Conservation (phyloP, 768 basidiomycete genomes). For the Macrolepiota dolichaula region DNA sequence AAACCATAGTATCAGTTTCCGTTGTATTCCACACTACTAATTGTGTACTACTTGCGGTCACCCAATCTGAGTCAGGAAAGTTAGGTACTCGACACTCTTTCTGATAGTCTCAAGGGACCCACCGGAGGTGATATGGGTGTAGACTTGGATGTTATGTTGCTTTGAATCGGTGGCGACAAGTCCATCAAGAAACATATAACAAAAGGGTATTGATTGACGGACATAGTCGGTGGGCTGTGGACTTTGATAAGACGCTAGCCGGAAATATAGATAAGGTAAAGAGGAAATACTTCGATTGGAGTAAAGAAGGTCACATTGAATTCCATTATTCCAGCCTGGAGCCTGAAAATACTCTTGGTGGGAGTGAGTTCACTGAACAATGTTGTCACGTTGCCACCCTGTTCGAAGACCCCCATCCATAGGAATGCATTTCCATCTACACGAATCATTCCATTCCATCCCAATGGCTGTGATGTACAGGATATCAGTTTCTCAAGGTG, state of each 20-base stretch:
- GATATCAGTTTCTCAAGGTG: not conserved
- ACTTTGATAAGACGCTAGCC: not conserved
- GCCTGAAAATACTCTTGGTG: constrained; percentile 47
- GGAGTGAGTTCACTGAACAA: constrained; percentile 37
- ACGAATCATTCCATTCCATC: constrained; percentile 40
- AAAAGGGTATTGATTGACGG: constrained; percentile 51
- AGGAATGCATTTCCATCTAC: constrained; percentile 43
- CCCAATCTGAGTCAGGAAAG: constrained; percentile 29
- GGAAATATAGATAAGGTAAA: not conserved
- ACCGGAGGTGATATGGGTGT: constrained; percentile 42
- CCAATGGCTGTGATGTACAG: constrained; percentile 35
- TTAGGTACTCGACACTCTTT: no score
- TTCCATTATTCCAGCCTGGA: constrained; percentile 48
- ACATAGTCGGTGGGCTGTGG: constrained; percentile 41
- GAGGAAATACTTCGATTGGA: constrained; percentile 45
- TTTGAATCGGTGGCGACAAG: constrained; percentile 32
- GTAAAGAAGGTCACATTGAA: constrained; percentile 50
- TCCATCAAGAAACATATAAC: constrained; percentile 37
- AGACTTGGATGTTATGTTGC: constrained; percentile 38
- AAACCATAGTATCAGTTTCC: constrained; percentile 27
- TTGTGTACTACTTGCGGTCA: constrained; percentile 24
- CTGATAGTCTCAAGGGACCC: no score
- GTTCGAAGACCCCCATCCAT: constrained; percentile 34
- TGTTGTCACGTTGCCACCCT: constrained; percentile 19
- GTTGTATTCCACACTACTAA: constrained; percentile 43